Conservation (phyloP, 2,329 filamentous ascomycete genomes). For the Albifimbria verrucaria region DNA sequence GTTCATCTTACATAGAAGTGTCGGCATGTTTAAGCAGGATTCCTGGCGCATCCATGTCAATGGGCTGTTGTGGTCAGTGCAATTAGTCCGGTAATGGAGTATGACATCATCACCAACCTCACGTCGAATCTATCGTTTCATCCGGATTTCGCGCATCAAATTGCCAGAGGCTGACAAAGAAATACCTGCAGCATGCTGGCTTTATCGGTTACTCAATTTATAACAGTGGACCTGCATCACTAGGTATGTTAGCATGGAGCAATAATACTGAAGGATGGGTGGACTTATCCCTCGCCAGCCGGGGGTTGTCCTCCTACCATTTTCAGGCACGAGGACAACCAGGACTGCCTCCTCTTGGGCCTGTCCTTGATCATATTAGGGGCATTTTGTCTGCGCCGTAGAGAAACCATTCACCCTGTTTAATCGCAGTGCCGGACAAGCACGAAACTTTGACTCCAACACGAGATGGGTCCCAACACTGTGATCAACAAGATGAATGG, state of each 20-base stretch:
- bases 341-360: constrained; percentile 40
- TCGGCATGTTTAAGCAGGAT: no score
- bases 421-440: constrained; percentile 62
- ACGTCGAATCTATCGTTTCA: no score
- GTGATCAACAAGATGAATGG: constrained; percentile 13
- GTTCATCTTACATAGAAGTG: no score
- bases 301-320: constrained; percentile 48
- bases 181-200: no score
- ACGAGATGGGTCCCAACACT: constrained; percentile 75
- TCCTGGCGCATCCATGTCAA: no score
- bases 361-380: constrained; percentile 17
- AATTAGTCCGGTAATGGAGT: no score
- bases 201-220: no score
- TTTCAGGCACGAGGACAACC: constrained; percentile 48
- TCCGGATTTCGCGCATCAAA: no score
- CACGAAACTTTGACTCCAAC: constrained; percentile 92
- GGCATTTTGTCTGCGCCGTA: constrained; percentile 14
- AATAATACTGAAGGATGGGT: constrained; percentile 8
- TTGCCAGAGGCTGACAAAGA: no score
- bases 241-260: background rate
- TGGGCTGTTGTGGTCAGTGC: no score
- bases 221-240: background rate
- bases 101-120: no score
- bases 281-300: constrained; percentile 47
- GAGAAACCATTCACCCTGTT: constrained; percentile 15